Evolutionary conservation across 2,329 filamentous ascomycete species (phyloP).

Genomic region (Aspergillus sojae): DNA sequence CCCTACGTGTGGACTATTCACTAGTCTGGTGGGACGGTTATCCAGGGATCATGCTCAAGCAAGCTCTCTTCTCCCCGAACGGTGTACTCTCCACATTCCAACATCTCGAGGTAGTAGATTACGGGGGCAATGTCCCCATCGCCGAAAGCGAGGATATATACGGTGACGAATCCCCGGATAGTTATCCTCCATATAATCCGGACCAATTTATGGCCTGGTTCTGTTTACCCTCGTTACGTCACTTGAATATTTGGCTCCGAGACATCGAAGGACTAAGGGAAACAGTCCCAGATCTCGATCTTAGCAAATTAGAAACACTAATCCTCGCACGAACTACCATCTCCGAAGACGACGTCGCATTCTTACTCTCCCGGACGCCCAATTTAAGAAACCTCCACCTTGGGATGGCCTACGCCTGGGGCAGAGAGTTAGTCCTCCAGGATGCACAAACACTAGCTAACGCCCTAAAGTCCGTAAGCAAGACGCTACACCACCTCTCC

Average conservation of each 20-base stretch:
- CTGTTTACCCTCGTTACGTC: neutral
- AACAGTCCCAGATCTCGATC: neutral
- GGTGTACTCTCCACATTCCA: neutral
- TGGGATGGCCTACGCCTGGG: neutral
- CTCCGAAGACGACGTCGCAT: neutral
- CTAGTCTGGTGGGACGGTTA: constrained; percentile 3
- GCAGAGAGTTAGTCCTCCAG: neutral
- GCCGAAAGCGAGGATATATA: neutral
- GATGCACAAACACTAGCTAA: neutral
- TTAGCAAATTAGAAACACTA: neutral
- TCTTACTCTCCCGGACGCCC: neutral
- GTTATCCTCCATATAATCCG: constrained; percentile 3
- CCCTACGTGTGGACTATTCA: neutral
- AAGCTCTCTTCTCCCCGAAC: neutral
- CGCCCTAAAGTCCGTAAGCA: neutral
- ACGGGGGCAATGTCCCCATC: constrained; percentile 2
- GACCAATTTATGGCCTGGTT: constrained; percentile 1
- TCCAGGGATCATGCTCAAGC: neutral
- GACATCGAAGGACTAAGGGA: neutral
- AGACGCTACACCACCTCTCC: neutral
- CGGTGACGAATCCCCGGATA: neutral
- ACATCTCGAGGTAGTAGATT: constrained; percentile 1
- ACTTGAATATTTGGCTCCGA: neutral
- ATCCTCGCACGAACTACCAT: constrained; percentile 1
- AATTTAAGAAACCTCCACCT: neutral